Evolutionary conservation across 331 rosid genomes (phyloP), one percentile per base, ranked within the genome.

Genomic region (Cydonia oblonga): DNA sequence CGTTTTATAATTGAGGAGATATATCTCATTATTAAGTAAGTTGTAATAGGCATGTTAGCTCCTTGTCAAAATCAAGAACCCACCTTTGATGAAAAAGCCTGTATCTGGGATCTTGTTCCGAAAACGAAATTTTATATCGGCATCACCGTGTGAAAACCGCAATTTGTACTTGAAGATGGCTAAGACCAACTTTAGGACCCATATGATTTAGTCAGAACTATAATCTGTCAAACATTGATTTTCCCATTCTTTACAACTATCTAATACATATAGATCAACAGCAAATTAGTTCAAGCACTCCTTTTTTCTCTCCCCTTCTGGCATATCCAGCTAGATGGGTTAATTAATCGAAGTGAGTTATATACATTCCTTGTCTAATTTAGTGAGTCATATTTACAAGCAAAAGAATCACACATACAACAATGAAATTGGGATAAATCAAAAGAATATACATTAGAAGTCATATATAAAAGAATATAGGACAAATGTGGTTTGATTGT

Each of bases 31-130:
- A 66, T 6, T 35, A 33, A 57, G 32, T 35, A 32, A 46, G 33
- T 18, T 56, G 79, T 28, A 77, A 38, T 19, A 42, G 57, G 77
- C 83, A 83, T 81, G 73, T 84, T 80, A 54, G 77, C 73, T 81
- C 79, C 80, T 78, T 83, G 81, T 87, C 88, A 89, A 86, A 72
- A 83, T 87, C 83, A 84, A 84, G 76, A 70, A 70, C 67, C 76
- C 68, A 61, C 64, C 74, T 78, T 40, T 74, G 58, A 80, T 83
- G 46, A 69, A 23, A 77, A 84, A 23, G 56, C 35, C 62, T 64
- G 64, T 79, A 73, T 49, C 72, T 81, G 57, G 42, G 71, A 67
- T 77, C 78, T 54, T 75, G 76, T 72, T 57, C 70, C 64, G 44
- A 77, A 79, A 80, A 82, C 57, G 66, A 83, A 29, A 59, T 54